Conservation (phyloP, 192 early-diverging fungal genomes). For the Rhizoclosmatium globosum region DNA sequence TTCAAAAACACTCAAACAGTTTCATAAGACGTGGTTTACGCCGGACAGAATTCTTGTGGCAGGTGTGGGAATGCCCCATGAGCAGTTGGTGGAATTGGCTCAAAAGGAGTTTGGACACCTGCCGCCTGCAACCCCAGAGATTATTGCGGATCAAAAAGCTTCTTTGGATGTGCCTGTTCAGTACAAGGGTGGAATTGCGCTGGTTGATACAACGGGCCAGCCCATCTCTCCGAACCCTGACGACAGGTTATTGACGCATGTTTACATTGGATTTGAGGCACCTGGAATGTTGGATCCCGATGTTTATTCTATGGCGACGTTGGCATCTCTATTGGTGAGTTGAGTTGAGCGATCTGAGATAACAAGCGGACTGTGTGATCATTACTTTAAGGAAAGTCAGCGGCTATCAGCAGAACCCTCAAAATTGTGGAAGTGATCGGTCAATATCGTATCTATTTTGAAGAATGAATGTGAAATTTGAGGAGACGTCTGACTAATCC, state of each 20-base stretch:
- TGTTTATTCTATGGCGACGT: constrained; percentile 89
- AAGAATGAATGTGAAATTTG: neutral
- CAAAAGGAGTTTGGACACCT: constrained; percentile 82
- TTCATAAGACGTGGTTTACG: constrained; percentile 83
- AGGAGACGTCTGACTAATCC: too few species aligned
- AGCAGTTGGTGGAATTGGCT: constrained; percentile 76
- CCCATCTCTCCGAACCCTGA: constrained; percentile 65
- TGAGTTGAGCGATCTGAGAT: neutral
- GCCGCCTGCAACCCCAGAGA: constrained; percentile 36
- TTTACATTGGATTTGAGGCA: constrained; percentile 91
- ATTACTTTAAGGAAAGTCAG: too few species aligned
- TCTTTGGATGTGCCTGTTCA: constrained; percentile 48
- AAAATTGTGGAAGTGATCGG: neutral
- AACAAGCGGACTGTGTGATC: neutral
- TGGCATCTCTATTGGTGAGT: constrained; percentile 78
- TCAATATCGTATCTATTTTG: neutral
- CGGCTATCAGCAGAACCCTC: too few species aligned
- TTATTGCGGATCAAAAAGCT: constrained; percentile 36
- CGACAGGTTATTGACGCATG: constrained; percentile 73
- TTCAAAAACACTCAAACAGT: constrained; percentile 71
- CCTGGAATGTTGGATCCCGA: constrained; percentile 84
- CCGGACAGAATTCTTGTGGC: constrained; percentile 93
- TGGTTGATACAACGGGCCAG: constrained; percentile 73
- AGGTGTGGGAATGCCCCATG: constrained; percentile 86
- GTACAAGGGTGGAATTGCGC: constrained; percentile 85